phyloP scores from a whole-genome alignment of 1,139 yeast species.

The Kurtzmaniella quercitrusa region DNA sequence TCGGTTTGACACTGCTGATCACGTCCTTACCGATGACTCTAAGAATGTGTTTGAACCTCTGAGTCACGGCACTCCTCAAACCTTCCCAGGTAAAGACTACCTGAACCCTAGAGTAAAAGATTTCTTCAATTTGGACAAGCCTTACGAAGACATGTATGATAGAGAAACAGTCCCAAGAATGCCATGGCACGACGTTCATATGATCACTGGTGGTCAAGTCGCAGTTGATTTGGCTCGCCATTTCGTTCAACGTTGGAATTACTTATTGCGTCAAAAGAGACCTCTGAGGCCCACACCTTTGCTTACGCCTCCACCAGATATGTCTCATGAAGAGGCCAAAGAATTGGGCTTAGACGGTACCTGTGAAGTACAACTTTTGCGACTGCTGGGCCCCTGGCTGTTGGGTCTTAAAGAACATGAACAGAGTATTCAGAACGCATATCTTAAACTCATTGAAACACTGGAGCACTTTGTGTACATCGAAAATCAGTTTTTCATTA shows the following conservation, averaged over 20 bases:
- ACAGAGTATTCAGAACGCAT: slow-evolving; percentile 89
- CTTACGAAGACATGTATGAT: slow-evolving; percentile 91
- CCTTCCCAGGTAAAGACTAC: slow-evolving; percentile 96
- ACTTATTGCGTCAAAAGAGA: slow-evolving; percentile 82
- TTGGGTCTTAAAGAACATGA: slow-evolving; percentile 82
- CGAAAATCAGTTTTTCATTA: slow-evolving; percentile 91
- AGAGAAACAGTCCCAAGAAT: slow-evolving; percentile 78
- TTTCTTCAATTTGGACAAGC: slow-evolving; percentile 74
- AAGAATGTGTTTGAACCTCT: slow-evolving; percentile 36
- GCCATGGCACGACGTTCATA: slow-evolving; percentile 99
- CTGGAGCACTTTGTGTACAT: slow-evolving; percentile 92
- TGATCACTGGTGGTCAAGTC: slow-evolving; percentile 93
- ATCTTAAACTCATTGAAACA: slow-evolving; percentile 82
- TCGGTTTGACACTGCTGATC: slow-evolving; percentile 95
- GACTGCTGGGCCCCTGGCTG: slow-evolving; percentile 94
- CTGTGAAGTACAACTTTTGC: slow-evolving; percentile 83
- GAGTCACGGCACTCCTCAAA: slow-evolving; percentile 45
- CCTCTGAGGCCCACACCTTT: slow-evolving; percentile 94
- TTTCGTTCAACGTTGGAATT: slow-evolving; percentile 98
- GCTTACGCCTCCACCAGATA: slow-evolving; percentile 87
- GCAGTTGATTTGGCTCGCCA: slow-evolving; percentile 93
- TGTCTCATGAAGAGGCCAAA: slow-evolving; percentile 66
- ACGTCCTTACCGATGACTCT: slow-evolving; percentile 77
- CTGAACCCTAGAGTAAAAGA: slow-evolving; percentile 94
- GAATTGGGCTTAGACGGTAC: slow-evolving; percentile 71